Percentiles rank a stretch among this genome's conserved stretches.
phyloP scores from a whole-genome alignment of 78 protist species.

The Cavenderia fasciculata region DNA sequence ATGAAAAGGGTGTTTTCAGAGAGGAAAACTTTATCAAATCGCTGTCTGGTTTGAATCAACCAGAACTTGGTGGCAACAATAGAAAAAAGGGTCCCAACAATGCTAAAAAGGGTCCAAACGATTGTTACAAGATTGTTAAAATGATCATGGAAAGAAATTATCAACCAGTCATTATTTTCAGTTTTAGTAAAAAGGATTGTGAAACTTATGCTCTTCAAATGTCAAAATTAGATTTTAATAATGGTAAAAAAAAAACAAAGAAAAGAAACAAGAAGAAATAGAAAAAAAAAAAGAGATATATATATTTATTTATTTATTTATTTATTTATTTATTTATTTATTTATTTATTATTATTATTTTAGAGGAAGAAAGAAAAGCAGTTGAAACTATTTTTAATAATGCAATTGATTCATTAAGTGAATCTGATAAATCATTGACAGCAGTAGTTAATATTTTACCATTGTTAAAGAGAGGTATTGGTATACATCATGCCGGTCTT shows the following conservation, averaged over 20 bases:
- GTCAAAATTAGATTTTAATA: conserved; percentile 75
- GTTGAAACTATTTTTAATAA: conserved; percentile 84
- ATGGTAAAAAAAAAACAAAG: conserved; percentile 64
- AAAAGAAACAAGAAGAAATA: no score
- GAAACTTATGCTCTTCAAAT: conserved; percentile 78
- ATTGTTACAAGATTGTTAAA: conserved; percentile 87
- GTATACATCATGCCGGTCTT: conserved; percentile 98
- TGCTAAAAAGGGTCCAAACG: conserved; percentile 60
- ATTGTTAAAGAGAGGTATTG: conserved; percentile 92
- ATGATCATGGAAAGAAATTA: conserved; percentile 89
- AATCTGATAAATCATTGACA: conserved; percentile 74
- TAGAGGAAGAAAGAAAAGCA: conserved; percentile 80
- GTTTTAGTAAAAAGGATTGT: conserved; percentile 87
- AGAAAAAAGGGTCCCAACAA: not conserved
- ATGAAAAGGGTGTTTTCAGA: conserved; percentile 85
- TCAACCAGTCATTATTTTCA: conserved; percentile 91
- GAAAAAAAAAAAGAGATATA: no score
- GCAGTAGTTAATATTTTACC: conserved; percentile 71
- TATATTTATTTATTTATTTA: no score
- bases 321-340: no score
- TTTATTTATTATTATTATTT: no score
- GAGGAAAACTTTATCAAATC: conserved; percentile 73
- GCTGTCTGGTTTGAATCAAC: conserved; percentile 24
- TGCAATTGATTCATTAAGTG: conserved; percentile 89
- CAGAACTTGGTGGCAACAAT: conserved; percentile 21